Conservation (phyloP, 148 eudicot genomes). For the Rheum nobile region DNA sequence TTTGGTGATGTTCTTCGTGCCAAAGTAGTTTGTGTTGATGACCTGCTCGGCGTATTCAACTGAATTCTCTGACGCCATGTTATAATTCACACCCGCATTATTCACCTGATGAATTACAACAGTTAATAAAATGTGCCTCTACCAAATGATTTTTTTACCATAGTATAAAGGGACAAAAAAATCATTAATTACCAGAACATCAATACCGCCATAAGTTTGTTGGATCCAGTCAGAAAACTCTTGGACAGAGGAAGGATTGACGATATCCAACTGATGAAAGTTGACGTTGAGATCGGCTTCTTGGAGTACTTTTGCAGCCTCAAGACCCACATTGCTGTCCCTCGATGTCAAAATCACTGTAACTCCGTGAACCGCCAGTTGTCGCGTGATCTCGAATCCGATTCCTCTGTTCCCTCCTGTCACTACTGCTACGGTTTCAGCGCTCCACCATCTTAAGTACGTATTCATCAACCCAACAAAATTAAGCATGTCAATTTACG, state of each 20-base stretch:
- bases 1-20: conserved; percentile 62
- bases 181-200: conserved; percentile 50
- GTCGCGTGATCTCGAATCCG: conserved; percentile 81
- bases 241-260: conserved; percentile 48
- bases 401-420: conserved; percentile 96
- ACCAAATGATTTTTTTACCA: neutral
- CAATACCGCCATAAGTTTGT: conserved; percentile 59
- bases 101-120: conserved; percentile 31
- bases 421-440: conserved; percentile 75
- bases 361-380: conserved; percentile 69
- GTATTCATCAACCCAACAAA: neutral
- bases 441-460: conserved; percentile 68
- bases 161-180: neutral
- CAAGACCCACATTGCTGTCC: conserved; percentile 64
- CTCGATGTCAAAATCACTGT: conserved; percentile 77
- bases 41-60: conserved; percentile 72
- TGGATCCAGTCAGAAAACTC: conserved; percentile 51
- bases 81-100: conserved; percentile 86
- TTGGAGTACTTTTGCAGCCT: conserved; percentile 71
- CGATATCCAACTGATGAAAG: conserved; percentile 82
- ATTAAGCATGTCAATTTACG: neutral
- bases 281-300: conserved; percentile 65
- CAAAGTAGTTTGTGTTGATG: conserved; percentile 67
- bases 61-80: conserved; percentile 55
- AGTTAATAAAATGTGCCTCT: neutral